Conservation (phyloP, 2,329 filamentous ascomycete genomes). For the Pseudocercospora fijiensis region DNA sequence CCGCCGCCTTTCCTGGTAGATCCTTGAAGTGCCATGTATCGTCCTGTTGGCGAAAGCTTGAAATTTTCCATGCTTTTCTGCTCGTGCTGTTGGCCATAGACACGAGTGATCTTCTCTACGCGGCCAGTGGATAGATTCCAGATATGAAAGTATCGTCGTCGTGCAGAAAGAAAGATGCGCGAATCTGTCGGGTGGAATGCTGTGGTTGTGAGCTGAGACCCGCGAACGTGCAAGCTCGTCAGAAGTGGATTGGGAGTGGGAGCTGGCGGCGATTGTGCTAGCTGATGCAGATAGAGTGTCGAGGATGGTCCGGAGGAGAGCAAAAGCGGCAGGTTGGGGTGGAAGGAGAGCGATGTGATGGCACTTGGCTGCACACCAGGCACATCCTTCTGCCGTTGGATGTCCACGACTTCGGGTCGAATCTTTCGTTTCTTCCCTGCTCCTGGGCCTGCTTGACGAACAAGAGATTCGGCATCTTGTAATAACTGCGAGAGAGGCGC, state of each 20-base stretch:
- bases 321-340: constrained; percentile 82
- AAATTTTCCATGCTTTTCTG: constrained; percentile 91
- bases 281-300: constrained; percentile 83
- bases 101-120: constrained; percentile 76
- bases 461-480: constrained; percentile 69
- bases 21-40: constrained; percentile 79
- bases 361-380: constrained; percentile 72
- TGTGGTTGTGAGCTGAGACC: constrained; percentile 79
- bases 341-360: constrained; percentile 82
- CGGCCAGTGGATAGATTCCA: constrained; percentile 83
- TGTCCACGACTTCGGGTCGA: constrained; percentile 82
- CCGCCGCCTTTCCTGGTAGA: constrained; percentile 82
- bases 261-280: constrained; percentile 69
- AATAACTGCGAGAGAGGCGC: constrained; percentile 79
- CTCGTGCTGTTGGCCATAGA: constrained; percentile 74
- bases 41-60: constrained; percentile 80
- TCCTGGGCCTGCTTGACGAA: constrained; percentile 49
- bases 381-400: constrained; percentile 85
- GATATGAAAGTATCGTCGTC: constrained; percentile 86
- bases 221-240: constrained; percentile 82
- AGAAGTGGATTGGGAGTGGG: constrained; percentile 80
- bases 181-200: constrained; percentile 71
- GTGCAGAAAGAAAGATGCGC: constrained; percentile 83
- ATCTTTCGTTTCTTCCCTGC: constrained; percentile 65
- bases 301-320: constrained; percentile 85